Evolutionary conservation across 345 rosid species (phyloP), one percentile per base, ranked within the genome.

Genomic region (Cardamine chenopodiifolia): DNA sequence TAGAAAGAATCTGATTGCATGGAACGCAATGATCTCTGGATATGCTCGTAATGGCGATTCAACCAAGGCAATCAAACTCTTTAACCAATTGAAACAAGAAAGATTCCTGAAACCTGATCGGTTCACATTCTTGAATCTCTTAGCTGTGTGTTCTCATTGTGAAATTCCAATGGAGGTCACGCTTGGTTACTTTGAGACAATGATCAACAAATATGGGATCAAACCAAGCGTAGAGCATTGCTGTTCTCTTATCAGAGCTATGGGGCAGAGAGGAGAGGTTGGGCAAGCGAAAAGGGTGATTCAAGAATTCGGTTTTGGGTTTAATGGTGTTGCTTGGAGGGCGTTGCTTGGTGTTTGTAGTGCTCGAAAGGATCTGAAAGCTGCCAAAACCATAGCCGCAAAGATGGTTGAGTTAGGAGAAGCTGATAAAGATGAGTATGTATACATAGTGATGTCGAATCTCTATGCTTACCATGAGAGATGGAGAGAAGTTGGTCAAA

Each of bases 21-120:
- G 93, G 93, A 93, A 93, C 42, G 86, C 96, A 0, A 82, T 93
- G 89, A 85, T 87, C 78, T 83, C 85, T 48, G 93, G 96, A 70
- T 85, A 87, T 53, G 90, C 86, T 71, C 87, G 85, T 56, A 86
- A 85, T n/a, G 93, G 97, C 10, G 70, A 85, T 70, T 79, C 84
- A 25, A 15, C 39, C 1, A 68, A 85, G 70, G 87, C 82, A 8
- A 74, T 85, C 57, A 70, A 75, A 17, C 83, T 74, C 57, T 89
- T 85, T 29, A 74, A 82, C 78, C 84, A 83, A 31, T 3, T 93
- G 78, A 85, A 72, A 80, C 54, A 4, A 58, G 78, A 14, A 14
- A 75, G 77, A 31, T 81, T 74, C 76, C 14, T 87, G 52, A 74
- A 86, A 60, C 98, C 93, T 13, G 93, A 90, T n/a, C 57, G 66